Percentiles rank a stretch among this genome's conserved stretches.
phyloP scores from a whole-genome alignment of 331 rosid genomes.

The Pyracantha coccinea region DNA sequence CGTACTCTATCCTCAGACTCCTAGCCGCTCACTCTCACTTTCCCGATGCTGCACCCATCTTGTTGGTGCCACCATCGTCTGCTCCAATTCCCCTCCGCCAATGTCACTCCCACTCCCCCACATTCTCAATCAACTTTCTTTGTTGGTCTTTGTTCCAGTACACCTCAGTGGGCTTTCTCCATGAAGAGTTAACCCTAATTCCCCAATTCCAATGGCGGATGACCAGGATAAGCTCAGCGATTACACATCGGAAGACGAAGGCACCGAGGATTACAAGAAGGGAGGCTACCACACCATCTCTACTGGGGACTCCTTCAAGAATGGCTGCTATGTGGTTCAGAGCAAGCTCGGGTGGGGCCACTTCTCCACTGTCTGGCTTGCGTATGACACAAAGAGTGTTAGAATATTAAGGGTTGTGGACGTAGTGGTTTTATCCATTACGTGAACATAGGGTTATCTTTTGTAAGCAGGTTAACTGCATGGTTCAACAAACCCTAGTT shows the following conservation, averaged over 20 bases:
- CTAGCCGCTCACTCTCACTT: too few relatives aligned
- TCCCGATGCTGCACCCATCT: too few relatives aligned
- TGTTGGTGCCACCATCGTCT: too few relatives aligned
- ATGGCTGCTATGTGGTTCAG: constrained; percentile 70
- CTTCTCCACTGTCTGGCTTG: constrained; percentile 86
- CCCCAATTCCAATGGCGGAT: constrained; percentile 52
- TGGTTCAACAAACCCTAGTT: too few relatives aligned
- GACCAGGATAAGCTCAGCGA: constrained; percentile 50
- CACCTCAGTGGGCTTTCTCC: background rate
- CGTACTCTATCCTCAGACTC: too few relatives aligned
- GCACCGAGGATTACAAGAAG: constrained; percentile 71
- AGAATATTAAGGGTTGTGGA: too few relatives aligned
- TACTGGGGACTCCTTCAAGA: constrained; percentile 68
- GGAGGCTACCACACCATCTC: constrained; percentile 84
- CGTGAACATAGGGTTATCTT: too few relatives aligned
- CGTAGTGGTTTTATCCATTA: too few relatives aligned
- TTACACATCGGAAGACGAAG: constrained; percentile 74
- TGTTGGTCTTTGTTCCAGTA: background rate
- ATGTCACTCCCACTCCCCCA: too few relatives aligned
- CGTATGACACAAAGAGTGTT: constrained; percentile 68
- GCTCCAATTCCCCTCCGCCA: too few relatives aligned
- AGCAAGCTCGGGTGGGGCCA: constrained; percentile 93
- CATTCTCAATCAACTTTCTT: too few relatives aligned
- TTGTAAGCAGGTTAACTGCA: too few relatives aligned
- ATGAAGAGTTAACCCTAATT: background rate